phyloP scores from a whole-genome alignment of 257 asterid genomes.

The Solanum sejunctum region DNA sequence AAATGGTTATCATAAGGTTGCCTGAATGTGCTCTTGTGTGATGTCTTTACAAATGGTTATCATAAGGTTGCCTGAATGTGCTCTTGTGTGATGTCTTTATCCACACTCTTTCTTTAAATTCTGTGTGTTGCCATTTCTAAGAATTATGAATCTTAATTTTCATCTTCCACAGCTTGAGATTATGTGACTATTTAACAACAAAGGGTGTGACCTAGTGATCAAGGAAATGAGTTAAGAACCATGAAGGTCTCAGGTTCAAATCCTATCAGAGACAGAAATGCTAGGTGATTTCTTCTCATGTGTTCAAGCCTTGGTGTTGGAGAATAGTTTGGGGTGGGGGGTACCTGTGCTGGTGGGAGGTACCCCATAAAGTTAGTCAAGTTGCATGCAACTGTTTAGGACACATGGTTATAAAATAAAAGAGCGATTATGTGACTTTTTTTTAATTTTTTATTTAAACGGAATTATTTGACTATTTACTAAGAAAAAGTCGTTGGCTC shows the following conservation, averaged over 20 bases:
- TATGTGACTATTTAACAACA: neutral
- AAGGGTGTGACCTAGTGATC: neutral
- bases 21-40: neutral
- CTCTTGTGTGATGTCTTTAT: neutral
- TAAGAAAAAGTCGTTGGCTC: neutral
- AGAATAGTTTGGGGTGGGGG: too few species aligned
- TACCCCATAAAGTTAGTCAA: too few species aligned
- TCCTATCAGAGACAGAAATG: neutral
- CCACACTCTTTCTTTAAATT: neutral
- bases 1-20: neutral
- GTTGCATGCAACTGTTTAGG: neutral
- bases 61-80: neutral
- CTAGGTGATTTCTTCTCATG: neutral
- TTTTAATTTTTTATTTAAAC: neutral
- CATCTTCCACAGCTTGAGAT: neutral
- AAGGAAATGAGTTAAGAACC: neutral
- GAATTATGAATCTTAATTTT: neutral
- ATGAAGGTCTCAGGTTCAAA: neutral
- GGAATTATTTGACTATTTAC: neutral
- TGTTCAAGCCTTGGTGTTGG: neutral
- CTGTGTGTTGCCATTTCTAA: neutral
- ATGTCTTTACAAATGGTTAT: neutral
- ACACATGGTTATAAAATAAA: neutral
- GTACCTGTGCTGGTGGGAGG: too few species aligned
- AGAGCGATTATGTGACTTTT: neutral